Base-by-base conservation (phyloP, 345 rosid species). In the Populus deltoides region DNA sequence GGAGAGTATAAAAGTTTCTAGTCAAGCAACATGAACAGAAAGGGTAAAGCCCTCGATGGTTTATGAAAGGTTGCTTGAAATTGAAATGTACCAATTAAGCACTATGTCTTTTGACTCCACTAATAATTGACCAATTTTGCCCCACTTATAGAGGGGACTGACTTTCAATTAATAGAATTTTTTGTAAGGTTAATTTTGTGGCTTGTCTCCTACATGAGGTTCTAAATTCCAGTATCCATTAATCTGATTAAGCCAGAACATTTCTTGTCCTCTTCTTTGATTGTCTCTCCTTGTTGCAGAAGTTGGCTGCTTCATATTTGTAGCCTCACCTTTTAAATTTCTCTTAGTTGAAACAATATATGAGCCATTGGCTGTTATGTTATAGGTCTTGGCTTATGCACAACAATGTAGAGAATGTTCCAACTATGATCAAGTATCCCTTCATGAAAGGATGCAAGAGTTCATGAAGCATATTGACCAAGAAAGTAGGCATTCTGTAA, bases 351-450 rank as follows among this genome's bases (percentile, higher is more conserved):
- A 43, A 69, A 33, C 13, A 22, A 25, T 20, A 59, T 22, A n/a
- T 51, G 69, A 53, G 41, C 27, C n/a, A 18, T 16, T 17, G 38
- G 17, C 27, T 75, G 18, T 65, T 71, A 25, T 59, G n/a, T 6
- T 79, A 24, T 86, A 91, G 96, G 91, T 88, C 76, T 84, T 90
- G 86, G 87, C 89, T 77, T 90, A 91, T 82, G 94, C 96, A 78
- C 96, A 91, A 38, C 94, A 91, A 81, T 91, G 96, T 43, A 88
- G 93, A 80, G 97, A 91, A 88, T 87, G 93, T 79, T 85, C 94
- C 81, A 85, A 93, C 84, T 89, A 90, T 80, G 94, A 93, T 85
- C 90, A 86, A 80, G 92, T 86, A 77, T 86, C 96, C 73, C 94
- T 93, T 49, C 83, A 75, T 75, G 96, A 90, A 85, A 91, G 93